These are phyloP conservation scores for Gaultheria prostrata DNA, from an alignment of 148 eudicot species.

Conservation along the genomic window DNA sequence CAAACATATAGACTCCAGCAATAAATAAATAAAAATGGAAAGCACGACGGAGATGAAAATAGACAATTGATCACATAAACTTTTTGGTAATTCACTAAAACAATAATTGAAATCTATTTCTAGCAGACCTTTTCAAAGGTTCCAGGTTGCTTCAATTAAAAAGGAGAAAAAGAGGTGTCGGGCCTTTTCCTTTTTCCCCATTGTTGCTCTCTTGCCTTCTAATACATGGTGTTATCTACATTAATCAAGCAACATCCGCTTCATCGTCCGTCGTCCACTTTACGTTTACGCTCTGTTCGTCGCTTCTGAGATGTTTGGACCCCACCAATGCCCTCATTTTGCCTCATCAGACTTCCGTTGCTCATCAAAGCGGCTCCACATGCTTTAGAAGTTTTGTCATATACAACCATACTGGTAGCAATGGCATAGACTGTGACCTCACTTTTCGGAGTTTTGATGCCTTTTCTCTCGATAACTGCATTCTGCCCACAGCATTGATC, in stretches of 20 bases:
- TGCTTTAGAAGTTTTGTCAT: slow-evolving; percentile 28
- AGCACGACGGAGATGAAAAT: no score
- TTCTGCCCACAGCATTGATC: slow-evolving; percentile 56
- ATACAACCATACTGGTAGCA: slow-evolving; percentile 55
- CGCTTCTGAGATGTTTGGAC: slow-evolving; percentile 31
- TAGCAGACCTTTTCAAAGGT: no score
- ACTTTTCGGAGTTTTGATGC: slow-evolving; percentile 47
- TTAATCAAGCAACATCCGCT: not conserved
- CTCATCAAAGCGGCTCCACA: slow-evolving; percentile 26
- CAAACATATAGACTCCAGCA: no score
- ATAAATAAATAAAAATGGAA: no score
- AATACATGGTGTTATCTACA: slow-evolving; percentile 31
- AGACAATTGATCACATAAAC: no score
- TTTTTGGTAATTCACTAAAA: no score
- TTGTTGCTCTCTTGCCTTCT: no score
- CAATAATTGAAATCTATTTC: no score
- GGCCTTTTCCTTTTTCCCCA: no score
- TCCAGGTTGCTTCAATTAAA: no score
- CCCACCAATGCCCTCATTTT: slow-evolving; percentile 22
- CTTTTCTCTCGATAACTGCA: slow-evolving; percentile 57
- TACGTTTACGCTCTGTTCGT: slow-evolving; percentile 38
- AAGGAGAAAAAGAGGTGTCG: no score
- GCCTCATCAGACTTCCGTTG: slow-evolving; percentile 39
- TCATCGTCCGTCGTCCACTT: slow-evolving; percentile 25
- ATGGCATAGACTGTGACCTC: slow-evolving; percentile 57